Conservation (phyloP, 1,284 basidiomycete species). For the Cystobasidiaceae sp. region DNA sequence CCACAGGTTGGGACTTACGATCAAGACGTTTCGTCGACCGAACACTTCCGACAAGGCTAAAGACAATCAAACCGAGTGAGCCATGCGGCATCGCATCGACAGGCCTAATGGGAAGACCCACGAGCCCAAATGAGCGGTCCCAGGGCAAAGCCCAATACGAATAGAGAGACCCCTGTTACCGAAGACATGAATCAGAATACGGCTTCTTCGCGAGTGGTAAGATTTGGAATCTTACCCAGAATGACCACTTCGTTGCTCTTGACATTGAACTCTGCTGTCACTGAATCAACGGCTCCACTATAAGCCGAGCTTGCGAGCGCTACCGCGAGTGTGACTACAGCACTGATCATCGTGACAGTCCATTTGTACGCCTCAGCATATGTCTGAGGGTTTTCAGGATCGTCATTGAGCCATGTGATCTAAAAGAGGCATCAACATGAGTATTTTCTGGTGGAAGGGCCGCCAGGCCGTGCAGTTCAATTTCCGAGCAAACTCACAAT, state of each 20-base stretch:
- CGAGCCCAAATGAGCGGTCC: constrained; percentile 34
- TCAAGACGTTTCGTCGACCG: constrained; percentile 56
- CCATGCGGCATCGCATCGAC: too few relatives aligned
- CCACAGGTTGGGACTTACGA: constrained; percentile 62
- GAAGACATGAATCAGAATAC: background rate
- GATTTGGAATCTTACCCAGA: background rate
- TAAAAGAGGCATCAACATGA: background rate
- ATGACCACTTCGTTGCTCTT: constrained; percentile 18
- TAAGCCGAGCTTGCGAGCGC: constrained; percentile 49
- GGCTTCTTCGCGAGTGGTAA: background rate
- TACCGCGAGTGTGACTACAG: constrained; percentile 47
- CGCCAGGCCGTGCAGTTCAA: background rate
- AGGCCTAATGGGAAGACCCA: too few relatives aligned
- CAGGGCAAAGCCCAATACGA: constrained; percentile 35
- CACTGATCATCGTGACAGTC: constrained; percentile 35
- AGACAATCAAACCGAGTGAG: too few relatives aligned
- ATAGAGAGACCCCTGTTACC: constrained; percentile 20
- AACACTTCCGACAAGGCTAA: constrained; percentile 61
- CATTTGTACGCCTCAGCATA: constrained; percentile 22
- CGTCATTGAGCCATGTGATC: constrained; percentile 22
- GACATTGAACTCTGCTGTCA: constrained; percentile 36
- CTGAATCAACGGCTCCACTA: constrained; percentile 39
- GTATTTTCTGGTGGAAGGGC: background rate
- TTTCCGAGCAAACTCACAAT: constrained; percentile 42
- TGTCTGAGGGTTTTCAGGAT: constrained; percentile 30